Evolutionary conservation across 495 filamentous ascomycete genomes (phyloP).

Genomic region (Apodospora peruviana): DNA sequence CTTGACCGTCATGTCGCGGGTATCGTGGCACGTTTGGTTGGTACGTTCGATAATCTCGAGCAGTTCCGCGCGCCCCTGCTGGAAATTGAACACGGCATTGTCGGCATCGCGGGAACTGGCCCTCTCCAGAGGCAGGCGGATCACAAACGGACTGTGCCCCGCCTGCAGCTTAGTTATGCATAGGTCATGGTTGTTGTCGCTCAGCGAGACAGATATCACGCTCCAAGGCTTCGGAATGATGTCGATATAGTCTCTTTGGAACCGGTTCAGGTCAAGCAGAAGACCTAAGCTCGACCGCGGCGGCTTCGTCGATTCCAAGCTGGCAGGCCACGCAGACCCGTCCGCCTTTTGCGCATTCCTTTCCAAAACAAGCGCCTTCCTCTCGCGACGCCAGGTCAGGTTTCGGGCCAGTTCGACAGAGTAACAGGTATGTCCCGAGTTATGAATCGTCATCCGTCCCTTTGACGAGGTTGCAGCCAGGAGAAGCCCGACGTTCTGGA

Average conservation of each 20-base stretch:
- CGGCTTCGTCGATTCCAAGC: conserved; percentile 12
- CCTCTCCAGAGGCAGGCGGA: conserved; percentile 77
- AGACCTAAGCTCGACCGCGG: conserved; percentile 32
- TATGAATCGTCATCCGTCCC: conserved; percentile 38
- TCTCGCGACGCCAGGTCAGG: conserved; percentile 53
- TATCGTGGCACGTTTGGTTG: conserved; percentile 70
- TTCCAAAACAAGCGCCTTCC: conserved; percentile 43
- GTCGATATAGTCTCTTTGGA: conserved; percentile 69
- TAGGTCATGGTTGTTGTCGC: conserved; percentile 73
- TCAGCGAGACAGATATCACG: conserved; percentile 77
- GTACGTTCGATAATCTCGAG: conserved; percentile 72
- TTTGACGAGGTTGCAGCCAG: conserved; percentile 56
- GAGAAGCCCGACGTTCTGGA: conserved; percentile 59
- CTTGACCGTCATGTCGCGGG: conserved; percentile 35
- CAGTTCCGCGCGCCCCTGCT: conserved; percentile 69
- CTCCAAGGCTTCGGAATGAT: conserved; percentile 81
- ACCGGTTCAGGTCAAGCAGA: conserved; percentile 44
- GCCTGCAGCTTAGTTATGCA: conserved; percentile 72
- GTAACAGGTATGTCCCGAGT: conserved; percentile 54
- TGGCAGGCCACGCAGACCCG: conserved; percentile 23
- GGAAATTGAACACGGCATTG: conserved; percentile 77
- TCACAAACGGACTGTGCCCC: conserved; percentile 69
- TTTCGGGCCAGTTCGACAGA: conserved; percentile 60
- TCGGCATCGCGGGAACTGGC: conserved; percentile 75
- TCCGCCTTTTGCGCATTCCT: conserved; percentile 23